A percentile compares a stretch with the other conserved stretches of the same genome.
These are phyloP conservation scores for Annulohypoxylon stygium DNA, from an alignment of 495 filamentous ascomycete species.

Conservation along the genomic window DNA sequence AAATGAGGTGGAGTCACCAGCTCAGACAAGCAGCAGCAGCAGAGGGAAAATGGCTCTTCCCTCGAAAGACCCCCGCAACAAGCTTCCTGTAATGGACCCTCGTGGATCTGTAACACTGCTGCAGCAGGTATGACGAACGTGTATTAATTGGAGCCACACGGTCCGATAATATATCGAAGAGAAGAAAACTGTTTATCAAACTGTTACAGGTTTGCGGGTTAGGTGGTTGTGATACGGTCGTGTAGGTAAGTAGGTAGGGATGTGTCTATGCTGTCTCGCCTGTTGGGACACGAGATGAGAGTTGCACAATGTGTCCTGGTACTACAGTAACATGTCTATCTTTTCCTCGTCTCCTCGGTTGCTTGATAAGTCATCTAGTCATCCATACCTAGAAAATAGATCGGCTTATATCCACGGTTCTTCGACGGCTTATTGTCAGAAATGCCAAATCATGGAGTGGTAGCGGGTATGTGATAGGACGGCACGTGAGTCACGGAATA, in stretches of 20 bases:
- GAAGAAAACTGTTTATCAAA: neutral
- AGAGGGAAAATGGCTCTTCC: neutral
- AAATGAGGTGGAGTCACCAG: constrained; percentile 12
- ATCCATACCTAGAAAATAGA: neutral
- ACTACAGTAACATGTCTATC: constrained; percentile 13
- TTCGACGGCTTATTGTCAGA: neutral
- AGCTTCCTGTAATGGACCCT: constrained; percentile 19
- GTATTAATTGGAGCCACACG: constrained; percentile 32
- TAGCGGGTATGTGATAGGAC: neutral
- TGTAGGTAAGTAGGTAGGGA: constrained; percentile 18
- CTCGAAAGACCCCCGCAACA: neutral
- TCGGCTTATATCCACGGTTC: neutral
- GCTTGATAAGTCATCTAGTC: neutral
- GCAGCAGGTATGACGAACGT: constrained; percentile 22
- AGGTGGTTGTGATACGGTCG: constrained; percentile 25
- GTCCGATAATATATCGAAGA: constrained; percentile 17
- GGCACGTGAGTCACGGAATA: constrained; percentile 12
- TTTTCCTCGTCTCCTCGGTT: neutral
- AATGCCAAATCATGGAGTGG: neutral
- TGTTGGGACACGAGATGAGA: constrained; percentile 38
- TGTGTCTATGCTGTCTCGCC: constrained; percentile 34
- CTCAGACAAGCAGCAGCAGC: neutral
- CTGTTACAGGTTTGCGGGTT: constrained; percentile 23
- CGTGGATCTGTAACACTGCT: constrained; percentile 27
- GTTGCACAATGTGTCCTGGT: constrained; percentile 28